Conservation (phyloP, 139 green algal genomes). For the Asterochloris erici region DNA sequence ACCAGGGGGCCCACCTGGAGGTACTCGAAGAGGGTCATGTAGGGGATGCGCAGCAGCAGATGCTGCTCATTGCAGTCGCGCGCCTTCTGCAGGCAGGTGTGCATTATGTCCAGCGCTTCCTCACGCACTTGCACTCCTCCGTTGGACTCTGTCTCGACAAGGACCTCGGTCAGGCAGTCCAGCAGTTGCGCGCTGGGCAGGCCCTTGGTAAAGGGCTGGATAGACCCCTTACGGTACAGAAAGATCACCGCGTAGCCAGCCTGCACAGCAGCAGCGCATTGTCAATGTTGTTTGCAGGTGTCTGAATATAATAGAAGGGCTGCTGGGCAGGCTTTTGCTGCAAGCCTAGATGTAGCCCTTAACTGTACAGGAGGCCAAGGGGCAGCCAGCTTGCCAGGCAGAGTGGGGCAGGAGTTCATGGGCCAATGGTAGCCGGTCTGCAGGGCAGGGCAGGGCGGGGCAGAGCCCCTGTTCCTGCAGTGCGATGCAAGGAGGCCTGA, state of each 20-base stretch:
- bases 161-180: conserved; percentile 34
- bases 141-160: conserved; percentile 18
- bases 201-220: conserved; percentile 79
- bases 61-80: conserved; percentile 20
- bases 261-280: conserved; percentile 30
- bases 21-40: conserved; percentile 97
- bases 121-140: conserved; percentile 17
- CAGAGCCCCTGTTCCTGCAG: no score
- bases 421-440: no score
- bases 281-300: no score
- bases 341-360: no score
- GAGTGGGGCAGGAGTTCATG: no score
- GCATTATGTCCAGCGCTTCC: conserved; percentile 12
- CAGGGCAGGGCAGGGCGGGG: no score
- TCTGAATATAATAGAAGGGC: no score
- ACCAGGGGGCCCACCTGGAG: conserved; percentile 49
- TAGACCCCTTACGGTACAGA: conserved; percentile 69
- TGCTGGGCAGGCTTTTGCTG: no score
- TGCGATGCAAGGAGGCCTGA: no score
- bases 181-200: conserved; percentile 42
- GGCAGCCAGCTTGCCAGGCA: no score
- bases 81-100: conserved; percentile 1
- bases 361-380: no score
- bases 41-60: conserved; percentile 71
- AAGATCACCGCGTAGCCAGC: conserved; percentile 93